A percentile compares a stretch with the other conserved stretches of the same genome.
Conservation (phyloP, 352 stramenopile genomes). For the Pythium brassicae region DNA sequence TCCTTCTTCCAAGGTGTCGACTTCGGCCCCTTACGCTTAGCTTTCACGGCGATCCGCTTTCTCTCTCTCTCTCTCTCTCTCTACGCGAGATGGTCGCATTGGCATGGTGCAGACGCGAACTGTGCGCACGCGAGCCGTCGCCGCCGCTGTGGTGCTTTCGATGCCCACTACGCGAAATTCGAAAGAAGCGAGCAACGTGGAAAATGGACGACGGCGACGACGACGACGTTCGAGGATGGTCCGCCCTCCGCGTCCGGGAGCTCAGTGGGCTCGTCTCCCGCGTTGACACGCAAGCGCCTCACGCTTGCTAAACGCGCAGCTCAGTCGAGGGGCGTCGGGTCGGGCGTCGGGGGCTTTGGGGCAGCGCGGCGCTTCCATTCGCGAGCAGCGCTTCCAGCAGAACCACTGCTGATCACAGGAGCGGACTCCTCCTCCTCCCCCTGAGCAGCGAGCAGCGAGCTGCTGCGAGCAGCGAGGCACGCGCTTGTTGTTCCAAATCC, state of each 20-base stretch:
- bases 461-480: too few relatives aligned
- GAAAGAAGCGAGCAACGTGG: neutral
- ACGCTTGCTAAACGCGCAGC: neutral
- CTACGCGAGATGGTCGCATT: neutral
- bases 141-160: neutral
- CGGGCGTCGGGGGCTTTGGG: neutral
- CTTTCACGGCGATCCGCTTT: neutral
- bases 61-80: conserved; percentile 1
- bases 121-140: neutral
- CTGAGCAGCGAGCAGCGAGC: too few relatives aligned
- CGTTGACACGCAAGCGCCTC: neutral
- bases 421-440: neutral
- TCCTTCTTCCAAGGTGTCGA: too few relatives aligned
- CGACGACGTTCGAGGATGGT: neutral
- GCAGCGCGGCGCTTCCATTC: neutral
- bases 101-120: neutral
- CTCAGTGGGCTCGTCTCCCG: neutral
- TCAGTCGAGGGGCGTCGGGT: neutral
- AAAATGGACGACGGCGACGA: neutral
- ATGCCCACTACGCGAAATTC: neutral
- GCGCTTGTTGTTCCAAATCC: conserved; percentile 1
- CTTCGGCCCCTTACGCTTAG: too few relatives aligned
- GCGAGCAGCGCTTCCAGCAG: neutral
- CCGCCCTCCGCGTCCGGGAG: neutral
- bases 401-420: neutral